These are phyloP conservation scores for Sarcomyxa edulis DNA, from an alignment of 768 basidiomycete species.

Conservation along the genomic window DNA sequence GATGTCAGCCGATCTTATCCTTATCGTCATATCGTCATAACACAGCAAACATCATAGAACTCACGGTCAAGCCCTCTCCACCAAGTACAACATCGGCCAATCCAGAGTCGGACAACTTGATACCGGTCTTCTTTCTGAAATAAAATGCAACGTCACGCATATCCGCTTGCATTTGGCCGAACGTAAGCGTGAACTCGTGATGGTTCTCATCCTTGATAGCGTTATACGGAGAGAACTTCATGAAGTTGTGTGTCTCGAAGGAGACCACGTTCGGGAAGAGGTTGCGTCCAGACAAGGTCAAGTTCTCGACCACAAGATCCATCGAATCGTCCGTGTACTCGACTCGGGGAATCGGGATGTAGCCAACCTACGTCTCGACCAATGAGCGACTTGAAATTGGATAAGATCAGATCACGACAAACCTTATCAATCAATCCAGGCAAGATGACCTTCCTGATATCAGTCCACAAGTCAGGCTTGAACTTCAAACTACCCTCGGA, in stretches of 20 bases:
- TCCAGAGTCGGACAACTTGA: conserved; percentile 78
- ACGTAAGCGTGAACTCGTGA: conserved; percentile 70
- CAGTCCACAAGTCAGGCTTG: conserved; percentile 86
- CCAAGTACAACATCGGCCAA: conserved; percentile 83
- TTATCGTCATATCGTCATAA: no score
- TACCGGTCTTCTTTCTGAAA: conserved; percentile 80
- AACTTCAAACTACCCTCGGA: conserved; percentile 79
- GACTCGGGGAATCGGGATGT: conserved; percentile 87
- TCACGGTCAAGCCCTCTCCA: conserved; percentile 72
- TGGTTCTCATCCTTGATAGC: conserved; percentile 49
- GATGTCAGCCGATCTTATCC: neutral
- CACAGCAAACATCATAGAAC: conserved; percentile 17
- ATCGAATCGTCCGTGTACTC: conserved; percentile 87
- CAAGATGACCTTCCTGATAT: conserved; percentile 78
- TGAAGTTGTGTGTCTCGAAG: conserved; percentile 73
- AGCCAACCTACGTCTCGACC: conserved; percentile 47
- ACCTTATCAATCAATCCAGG: conserved; percentile 76
- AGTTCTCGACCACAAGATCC: conserved; percentile 91
- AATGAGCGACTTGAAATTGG: neutral
- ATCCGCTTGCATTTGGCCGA: conserved; percentile 88
- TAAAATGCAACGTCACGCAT: conserved; percentile 93
- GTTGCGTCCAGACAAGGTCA: conserved; percentile 83
- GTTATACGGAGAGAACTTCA: conserved; percentile 81
- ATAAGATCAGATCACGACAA: conserved; percentile 13
- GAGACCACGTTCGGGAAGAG: conserved; percentile 78